Percentiles rank a stretch among this genome's conserved stretches.
phyloP scores from a whole-genome alignment of 2,329 filamentous ascomycete species.

The Beauveria asiatica region DNA sequence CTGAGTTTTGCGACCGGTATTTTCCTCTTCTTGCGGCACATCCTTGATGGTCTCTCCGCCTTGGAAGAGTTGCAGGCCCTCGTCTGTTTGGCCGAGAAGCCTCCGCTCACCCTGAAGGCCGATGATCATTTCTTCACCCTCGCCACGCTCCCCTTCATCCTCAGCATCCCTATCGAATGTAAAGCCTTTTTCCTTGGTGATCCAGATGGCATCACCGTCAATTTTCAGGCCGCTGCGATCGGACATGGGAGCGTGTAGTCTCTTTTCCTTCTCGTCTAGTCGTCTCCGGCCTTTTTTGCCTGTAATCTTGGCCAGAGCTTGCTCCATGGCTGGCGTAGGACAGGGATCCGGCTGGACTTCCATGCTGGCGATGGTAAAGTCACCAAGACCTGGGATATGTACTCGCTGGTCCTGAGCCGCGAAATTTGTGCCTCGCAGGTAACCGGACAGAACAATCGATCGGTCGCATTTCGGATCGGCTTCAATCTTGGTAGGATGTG shows the following conservation, averaged over 20 bases:
- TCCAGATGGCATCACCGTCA: slow-evolving; percentile 95
- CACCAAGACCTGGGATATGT: slow-evolving; percentile 86
- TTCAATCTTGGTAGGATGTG: slow-evolving; percentile 85
- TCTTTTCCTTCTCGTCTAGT: slow-evolving; percentile 92
- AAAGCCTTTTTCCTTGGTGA: slow-evolving; percentile 59
- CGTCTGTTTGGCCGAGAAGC: slow-evolving; percentile 72
- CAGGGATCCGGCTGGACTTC: slow-evolving; percentile 90
- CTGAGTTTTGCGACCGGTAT: slow-evolving; percentile 53
- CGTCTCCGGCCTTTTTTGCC: slow-evolving; percentile 75
- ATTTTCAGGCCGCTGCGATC: slow-evolving; percentile 94
- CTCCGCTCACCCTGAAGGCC: slow-evolving; percentile 75
- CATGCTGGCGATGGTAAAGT: slow-evolving; percentile 74
- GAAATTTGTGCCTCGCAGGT: slow-evolving; percentile 91
- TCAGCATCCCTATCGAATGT: slow-evolving; percentile 65
- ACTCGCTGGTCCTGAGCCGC: slow-evolving; percentile 75
- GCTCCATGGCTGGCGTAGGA: slow-evolving; percentile 85
- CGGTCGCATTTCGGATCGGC: slow-evolving; percentile 83
- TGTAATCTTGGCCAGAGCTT: slow-evolving; percentile 72
- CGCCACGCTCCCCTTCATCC: slow-evolving; percentile 62
- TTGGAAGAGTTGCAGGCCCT: slow-evolving; percentile 78
- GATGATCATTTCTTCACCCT: slow-evolving; percentile 92
- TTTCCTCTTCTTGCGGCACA: slow-evolving; percentile 38
- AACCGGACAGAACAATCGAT: slow-evolving; percentile 84
- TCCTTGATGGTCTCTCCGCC: slow-evolving; percentile 61
- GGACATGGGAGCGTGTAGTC: slow-evolving; percentile 94